These are phyloP conservation scores for Collybia sordida DNA, from an alignment of 768 basidiomycete genomes.

Conservation along the genomic window DNA sequence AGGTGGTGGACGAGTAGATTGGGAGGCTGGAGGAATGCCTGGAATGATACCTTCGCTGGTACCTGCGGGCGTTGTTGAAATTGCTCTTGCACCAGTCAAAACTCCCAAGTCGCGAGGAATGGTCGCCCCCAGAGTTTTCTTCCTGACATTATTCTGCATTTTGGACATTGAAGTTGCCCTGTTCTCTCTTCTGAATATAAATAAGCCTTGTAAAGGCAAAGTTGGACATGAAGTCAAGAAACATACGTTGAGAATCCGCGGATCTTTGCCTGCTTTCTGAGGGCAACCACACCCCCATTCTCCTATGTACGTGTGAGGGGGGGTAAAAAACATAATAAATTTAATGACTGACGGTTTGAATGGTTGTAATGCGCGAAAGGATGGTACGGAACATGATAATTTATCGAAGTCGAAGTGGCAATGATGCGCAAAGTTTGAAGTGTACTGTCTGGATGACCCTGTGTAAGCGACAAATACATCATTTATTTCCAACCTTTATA, in stretches of 20 bases:
- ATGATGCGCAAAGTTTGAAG: not conserved
- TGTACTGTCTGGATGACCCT: too few relatives aligned
- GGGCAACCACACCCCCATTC: conserved; percentile 44
- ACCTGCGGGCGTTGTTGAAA: conserved; percentile 19
- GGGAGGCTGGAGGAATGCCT: conserved; percentile 40
- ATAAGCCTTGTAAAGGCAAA: conserved; percentile 3
- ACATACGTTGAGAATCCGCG: conserved; percentile 59
- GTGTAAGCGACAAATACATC: too few relatives aligned
- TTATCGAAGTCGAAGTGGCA: too few relatives aligned
- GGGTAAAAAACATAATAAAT: conserved; percentile 50
- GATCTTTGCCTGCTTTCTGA: conserved; percentile 52
- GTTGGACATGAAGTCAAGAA: conserved; percentile 2
- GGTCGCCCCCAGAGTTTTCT: conserved; percentile 17
- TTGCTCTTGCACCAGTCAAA: conserved; percentile 23
- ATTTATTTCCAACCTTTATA: too few relatives aligned
- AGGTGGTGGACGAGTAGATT: conserved; percentile 20
- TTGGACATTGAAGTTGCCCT: conserved; percentile 57
- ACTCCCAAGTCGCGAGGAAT: conserved; percentile 18
- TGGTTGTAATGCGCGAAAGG: conserved; percentile 16
- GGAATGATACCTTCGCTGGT: conserved; percentile 33
- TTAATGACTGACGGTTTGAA: conserved; percentile 2
- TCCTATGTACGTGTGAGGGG: conserved; percentile 60
- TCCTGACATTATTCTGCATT: conserved; percentile 50
- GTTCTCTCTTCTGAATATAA: conserved; percentile 52
- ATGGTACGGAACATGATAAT: conserved; percentile 18